Percentiles rank a stretch among this genome's conserved stretches.
These are phyloP conservation scores for Pseudocercospora macadamiae DNA, from an alignment of 2,329 filamentous ascomycete genomes.

Conservation along the genomic window DNA sequence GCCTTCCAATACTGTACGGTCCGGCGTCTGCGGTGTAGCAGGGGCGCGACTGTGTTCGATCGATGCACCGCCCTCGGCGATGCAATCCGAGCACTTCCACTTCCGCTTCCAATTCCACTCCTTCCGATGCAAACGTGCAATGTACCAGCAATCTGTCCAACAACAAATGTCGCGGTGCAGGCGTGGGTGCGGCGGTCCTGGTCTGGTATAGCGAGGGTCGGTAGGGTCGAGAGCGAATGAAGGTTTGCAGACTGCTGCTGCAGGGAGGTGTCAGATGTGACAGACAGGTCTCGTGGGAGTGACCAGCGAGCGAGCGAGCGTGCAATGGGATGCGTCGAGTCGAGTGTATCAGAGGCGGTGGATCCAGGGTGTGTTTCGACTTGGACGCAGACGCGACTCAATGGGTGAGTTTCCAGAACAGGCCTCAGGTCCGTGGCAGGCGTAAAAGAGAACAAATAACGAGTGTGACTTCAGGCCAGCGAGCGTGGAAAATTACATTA, in stretches of 20 bases:
- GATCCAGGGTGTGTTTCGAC: slow-evolving; percentile 2
- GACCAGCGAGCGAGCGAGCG: slow-evolving; percentile 1
- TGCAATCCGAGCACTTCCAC: background rate
- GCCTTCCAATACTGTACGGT: background rate
- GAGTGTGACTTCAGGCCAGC: slow-evolving; percentile 9
- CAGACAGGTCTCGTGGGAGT: background rate
- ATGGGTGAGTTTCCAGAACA: background rate
- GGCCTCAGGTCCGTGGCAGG: background rate
- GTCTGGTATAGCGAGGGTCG: background rate
- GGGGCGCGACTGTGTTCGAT: slow-evolving; percentile 2
- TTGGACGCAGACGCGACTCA: background rate
- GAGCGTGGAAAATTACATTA: background rate
- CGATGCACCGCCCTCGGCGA: background rate
- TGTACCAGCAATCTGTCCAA: background rate
- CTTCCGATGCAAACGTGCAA: background rate
- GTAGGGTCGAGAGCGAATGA: background rate
- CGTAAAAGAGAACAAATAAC: background rate
- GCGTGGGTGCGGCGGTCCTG: background rate
- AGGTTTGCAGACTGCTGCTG: background rate
- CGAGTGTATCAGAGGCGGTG: background rate
- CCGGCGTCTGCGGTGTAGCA: background rate
- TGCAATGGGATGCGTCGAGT: background rate
- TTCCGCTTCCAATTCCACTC: too few species aligned
- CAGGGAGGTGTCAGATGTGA: slow-evolving; percentile 1
- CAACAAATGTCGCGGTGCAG: background rate